Evolutionary conservation across 352 stramenopile species (phyloP), one percentile per base, ranked within the genome.

Genomic region (Phytophthora fragariaefolia): DNA sequence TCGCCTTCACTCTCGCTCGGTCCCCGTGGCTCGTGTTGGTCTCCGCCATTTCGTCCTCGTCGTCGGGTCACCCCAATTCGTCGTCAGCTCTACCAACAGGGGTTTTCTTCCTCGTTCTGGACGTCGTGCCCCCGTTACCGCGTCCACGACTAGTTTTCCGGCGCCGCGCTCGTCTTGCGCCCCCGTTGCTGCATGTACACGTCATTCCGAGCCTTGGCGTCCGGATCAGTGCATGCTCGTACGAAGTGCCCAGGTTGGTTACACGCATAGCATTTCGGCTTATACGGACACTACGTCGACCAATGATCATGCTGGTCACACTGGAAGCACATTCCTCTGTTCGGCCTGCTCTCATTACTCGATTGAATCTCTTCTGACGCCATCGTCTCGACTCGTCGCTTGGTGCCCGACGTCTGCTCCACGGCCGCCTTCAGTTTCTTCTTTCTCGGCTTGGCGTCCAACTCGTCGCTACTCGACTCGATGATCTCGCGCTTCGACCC

Each of bases 161-260:
- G 28, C 3, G 28, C 28, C 13, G 28, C 28, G 28, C 28, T 7
- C 40, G 2, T 7, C 24, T 12, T 9, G 7, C 22, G 3, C 20
- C 23, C 24, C 9, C 34, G 38, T 18, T 6, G 4, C 12, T 22
- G 2, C 12, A 60, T n/a, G 20, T 63, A 64, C 3, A 20, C 56
- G 17, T 56, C 32, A 12, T 63, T 64, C 5, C 12, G 10, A 1
- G 45, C 46, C n/a, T 64, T 64, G 1, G 56, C 56, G 2, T 27
- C 56, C 0, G 5, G 15, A 18, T 57, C 46, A 0, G 56, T 2
- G n/a, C 56, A 56, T 1, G 36, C 46, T 2, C 12, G 5, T 5
- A 45, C 20, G 1, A 51, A 24, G 32, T 64, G 56, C 0, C 56
- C 56, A n/a, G n/a, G n/a, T n/a, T n/a, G n/a, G n/a, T n/a, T n/a